A percentile compares a stretch with the other conserved stretches of the same genome.
These are phyloP conservation scores for Cornus florida DNA, from an alignment of 148 eudicot genomes.

Conservation along the genomic window DNA sequence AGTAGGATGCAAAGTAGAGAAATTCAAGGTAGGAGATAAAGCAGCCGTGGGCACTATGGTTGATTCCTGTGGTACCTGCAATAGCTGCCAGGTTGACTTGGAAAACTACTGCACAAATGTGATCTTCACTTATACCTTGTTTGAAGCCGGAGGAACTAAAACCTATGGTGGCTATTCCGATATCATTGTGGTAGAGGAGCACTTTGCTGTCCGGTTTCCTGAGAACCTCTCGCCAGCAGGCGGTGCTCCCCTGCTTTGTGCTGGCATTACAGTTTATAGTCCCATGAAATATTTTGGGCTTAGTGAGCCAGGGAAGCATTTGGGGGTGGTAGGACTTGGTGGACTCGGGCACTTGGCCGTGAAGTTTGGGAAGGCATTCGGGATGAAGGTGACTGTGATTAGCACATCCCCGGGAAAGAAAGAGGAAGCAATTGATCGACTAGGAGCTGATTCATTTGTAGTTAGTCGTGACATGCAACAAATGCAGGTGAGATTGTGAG, in stretches of 20 bases:
- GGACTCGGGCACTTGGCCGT: too few species aligned
- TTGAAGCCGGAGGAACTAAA: neutral
- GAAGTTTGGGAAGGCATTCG: slow-evolving; percentile 1
- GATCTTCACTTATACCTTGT: neutral
- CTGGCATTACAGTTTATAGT: slow-evolving; percentile 11
- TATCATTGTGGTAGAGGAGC: neutral
- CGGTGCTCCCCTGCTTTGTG: slow-evolving; percentile 12
- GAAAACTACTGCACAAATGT: slow-evolving; percentile 4
- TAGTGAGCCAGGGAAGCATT: neutral
- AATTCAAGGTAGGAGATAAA: slow-evolving; percentile 19
- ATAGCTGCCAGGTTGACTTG: neutral
- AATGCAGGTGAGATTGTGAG: slow-evolving; percentile 6
- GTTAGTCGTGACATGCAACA: neutral
- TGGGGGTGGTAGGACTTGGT: too few species aligned
- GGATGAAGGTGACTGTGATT: slow-evolving; percentile 16
- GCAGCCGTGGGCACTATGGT: neutral
- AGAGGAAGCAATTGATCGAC: slow-evolving; percentile 1
- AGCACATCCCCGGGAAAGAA: slow-evolving; percentile 10
- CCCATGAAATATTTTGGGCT: slow-evolving; percentile 15
- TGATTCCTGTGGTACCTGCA: slow-evolving; percentile 3
- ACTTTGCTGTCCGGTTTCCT: neutral
- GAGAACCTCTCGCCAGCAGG: slow-evolving; percentile 5
- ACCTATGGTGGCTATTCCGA: slow-evolving; percentile 8
- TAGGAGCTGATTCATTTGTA: slow-evolving; percentile 4
- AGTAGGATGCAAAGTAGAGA: slow-evolving; percentile 10